Base-by-base conservation (phyloP, 129 eudicot genomes). In the Ambrosia artemisiifolia region DNA sequence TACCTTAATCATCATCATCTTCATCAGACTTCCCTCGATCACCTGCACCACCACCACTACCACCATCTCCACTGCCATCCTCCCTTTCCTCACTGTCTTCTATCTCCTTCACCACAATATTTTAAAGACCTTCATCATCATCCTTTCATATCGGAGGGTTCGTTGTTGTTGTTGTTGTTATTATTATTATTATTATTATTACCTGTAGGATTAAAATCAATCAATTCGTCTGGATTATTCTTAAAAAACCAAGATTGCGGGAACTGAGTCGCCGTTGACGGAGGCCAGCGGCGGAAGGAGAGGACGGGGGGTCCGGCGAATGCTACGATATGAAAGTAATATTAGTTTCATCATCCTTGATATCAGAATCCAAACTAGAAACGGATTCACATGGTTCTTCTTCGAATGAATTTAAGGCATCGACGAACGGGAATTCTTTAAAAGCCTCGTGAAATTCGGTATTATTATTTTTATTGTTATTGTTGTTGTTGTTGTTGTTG, bases 401-500 rank as follows among this genome's bases (percentile, higher is more conserved):
- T 48, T 74, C 79, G 16, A 74, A 57, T 63, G 55, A 42, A 3
- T 33, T 51, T 17, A 35, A 49, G 54, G 69, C 48, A 70, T 86
- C 90, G 72, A 66, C 63, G 36, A 80, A 88, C 2, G 90, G 82
- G 74, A 83, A 86, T 13, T 88, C 88, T 36, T 91, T 91, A 8
- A 61, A 18, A 11, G 88, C 84, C 20, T 88, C 88, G 32, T 24
- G 20, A 53, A 81, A 85, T 51, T 49, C 65, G 24, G 70, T n/a
- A n/a, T n/a, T 57, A 7, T 65, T 59, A 70, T n/a, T 75, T n/a
- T n/a, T n/a, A 33, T 44, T 33, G 76, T 16, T 18, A 14, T 2
- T 19, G 18, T 18, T 83, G 77, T 64, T 40, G 11, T 71, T 63
- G 81, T n/a, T n/a, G n/a, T n/a, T n/a, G n/a, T n/a, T n/a, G n/a